Base-by-base conservation (phyloP, 106 monocot genomes). In the Triglochin maritima region DNA sequence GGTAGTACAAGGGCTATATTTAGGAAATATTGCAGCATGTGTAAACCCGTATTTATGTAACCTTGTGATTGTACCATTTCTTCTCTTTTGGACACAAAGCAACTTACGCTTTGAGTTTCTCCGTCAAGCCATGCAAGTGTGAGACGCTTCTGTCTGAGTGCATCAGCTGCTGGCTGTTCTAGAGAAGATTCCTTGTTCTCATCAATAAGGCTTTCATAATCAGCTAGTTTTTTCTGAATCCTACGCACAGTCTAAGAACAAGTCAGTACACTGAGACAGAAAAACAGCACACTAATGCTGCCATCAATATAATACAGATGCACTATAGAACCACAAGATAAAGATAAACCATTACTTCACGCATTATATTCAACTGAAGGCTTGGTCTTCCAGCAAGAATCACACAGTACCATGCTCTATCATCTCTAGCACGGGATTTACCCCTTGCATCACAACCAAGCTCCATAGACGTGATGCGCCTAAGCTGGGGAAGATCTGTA, bases 401-500 rank as follows among this genome's bases (percentile, higher is more conserved):
- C 13, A 84, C 88, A 70, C 96, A 98, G 69, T 98, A 98, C 96
- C 96, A 98, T 16, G 80, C 72, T 47, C 77, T 79, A 72, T 80
- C 66, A 77, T 72, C 76, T 61, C 92, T 91, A 74, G 86, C 88
- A 76, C 85, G 88, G 70, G 96, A 98, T 79, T 67, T 77, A n/a
- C 92, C 96, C 73, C 78, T 92, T 64, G 91, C 78, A 84, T 98
- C 96, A 82, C 96, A 98, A 63, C 96, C 96, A 66, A 98, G 77
- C 68, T 91, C 88, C 81, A 84, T 66, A 41, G 96, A 88, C 47
- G 84, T 98, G 47, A 77, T 70, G 75, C 86, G 91, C 70, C 88
- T 86, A 81, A 98, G 59, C 49, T 86, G 96, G 17, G 91, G 96
- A 65, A 98, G 81, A 79, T 84, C 96, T 98, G 75, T 59, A 81